Evolutionary conservation across 108 stramenopile species (phyloP), one percentile per base, ranked within the genome.

Genomic region (Nitzschia inconspicua): DNA sequence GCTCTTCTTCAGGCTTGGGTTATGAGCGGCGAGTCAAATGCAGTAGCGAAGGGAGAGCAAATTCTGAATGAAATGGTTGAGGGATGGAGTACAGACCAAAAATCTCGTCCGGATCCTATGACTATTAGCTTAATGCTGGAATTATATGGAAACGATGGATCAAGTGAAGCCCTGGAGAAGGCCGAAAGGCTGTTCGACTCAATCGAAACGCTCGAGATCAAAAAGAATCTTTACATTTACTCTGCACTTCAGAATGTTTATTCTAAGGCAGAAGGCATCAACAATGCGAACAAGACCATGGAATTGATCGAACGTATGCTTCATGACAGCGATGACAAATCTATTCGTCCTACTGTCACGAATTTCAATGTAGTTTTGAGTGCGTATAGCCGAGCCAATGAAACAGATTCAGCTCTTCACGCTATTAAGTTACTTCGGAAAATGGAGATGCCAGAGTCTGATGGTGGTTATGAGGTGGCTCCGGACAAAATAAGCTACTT

Each of bases 401-500:
- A 39, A 24, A 52, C 28, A 59, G 30, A 53, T 14, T 36, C 62
- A 10, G 75, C 75, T 9, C 23, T 62, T n/a, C 41, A 36, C 26
- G 74, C 75, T 6, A 43, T 48, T 10, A 46, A 63, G 7, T 46
- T 80, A 26, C 43, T 80, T 0, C 16, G 20, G n/a, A 63, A 32
- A 47, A 80, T 80, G 66, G 73, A 73, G 37, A 11, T 24, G 23
- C 57, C 66, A 7, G 39, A 32, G n/a, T 19, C 53, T 26, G 64
- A 76, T 24, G 76, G 81, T 26, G 81, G 79, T 2, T 80, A 78
- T 53, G 80, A 77, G 16, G 81, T 84, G 2, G 73, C 79, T 54
- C 88, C 85, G 4, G 85, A 86, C 70, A 76, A 77, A 4, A 47
- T 86, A 26, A 85, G 79, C 30, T 89, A 89, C 54, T 66, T 83